phyloP scores from a whole-genome alignment of 1,139 yeast species.

The Yamadazyma triangularis region DNA sequence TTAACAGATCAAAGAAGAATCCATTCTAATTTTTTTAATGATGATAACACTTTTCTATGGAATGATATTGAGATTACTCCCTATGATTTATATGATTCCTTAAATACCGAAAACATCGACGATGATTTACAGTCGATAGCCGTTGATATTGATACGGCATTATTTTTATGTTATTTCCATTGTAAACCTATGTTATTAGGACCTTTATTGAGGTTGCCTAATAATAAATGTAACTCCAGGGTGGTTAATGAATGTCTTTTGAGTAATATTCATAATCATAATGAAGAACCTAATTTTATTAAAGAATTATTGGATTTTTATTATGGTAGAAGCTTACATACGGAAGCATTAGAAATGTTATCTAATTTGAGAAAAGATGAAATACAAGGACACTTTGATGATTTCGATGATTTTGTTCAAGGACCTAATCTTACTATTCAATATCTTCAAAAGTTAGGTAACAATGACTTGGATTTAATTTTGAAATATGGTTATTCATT shows the following conservation, averaged over 20 bases:
- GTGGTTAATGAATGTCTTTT: constrained; percentile 56
- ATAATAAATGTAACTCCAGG: constrained; percentile 66
- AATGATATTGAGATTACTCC: constrained; percentile 40
- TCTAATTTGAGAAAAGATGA: constrained; percentile 29
- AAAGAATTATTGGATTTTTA: constrained; percentile 79
- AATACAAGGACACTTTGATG: constrained; percentile 15
- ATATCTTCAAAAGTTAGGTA: constrained; percentile 61
- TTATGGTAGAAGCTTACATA: constrained; percentile 57
- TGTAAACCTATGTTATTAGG: constrained; percentile 73
- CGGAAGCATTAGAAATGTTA: constrained; percentile 63
- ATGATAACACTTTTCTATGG: constrained; percentile 36
- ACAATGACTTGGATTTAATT: constrained; percentile 48
- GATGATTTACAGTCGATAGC: constrained; percentile 10
- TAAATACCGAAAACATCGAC: constrained; percentile 10
- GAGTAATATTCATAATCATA: constrained; percentile 22
- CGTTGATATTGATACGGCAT: constrained; percentile 64
- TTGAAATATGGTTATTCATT: constrained; percentile 60
- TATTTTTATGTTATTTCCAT: constrained; percentile 69
- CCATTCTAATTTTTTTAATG: constrained; percentile 33
- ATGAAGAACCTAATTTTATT: constrained; percentile 43
- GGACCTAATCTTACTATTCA: constrained; percentile 53
- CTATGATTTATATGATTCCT: constrained; percentile 29
- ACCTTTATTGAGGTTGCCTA: constrained; percentile 69
- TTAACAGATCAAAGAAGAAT: constrained; percentile 53
- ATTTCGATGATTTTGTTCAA: constrained; percentile 23